phyloP scores from a whole-genome alignment of 2,329 filamentous ascomycete species.

The Diaporthe helianthi region DNA sequence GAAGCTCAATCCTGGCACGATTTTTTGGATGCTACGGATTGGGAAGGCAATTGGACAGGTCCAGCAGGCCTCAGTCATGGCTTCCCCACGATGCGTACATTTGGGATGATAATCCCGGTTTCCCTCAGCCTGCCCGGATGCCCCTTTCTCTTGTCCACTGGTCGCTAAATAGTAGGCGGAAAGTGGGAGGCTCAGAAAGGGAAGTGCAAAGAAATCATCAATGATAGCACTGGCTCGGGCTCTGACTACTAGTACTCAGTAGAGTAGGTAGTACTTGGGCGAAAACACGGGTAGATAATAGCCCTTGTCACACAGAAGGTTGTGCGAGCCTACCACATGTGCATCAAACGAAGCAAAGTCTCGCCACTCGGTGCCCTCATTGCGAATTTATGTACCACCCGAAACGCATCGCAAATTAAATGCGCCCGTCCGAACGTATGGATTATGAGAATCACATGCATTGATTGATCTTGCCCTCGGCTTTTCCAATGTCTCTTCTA shows the following conservation, averaged over 20 bases:
- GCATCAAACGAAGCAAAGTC: not conserved
- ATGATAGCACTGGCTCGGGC: not conserved
- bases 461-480: not conserved
- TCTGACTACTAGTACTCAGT: conserved; percentile 1
- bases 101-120: not conserved
- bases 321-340: not conserved
- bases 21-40: conserved; percentile 16
- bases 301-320: too few species aligned
- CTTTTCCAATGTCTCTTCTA: not conserved
- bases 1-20: conserved; percentile 14
- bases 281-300: not conserved
- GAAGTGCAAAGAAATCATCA: not conserved
- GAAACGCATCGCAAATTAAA: not conserved
- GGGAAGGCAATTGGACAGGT: conserved; percentile 23
- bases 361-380: not conserved
- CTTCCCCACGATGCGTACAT: conserved; percentile 3
- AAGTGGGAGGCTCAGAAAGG: not conserved
- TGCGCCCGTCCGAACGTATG: not conserved
- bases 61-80: conserved; percentile 5
- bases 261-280: not conserved
- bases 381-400: not conserved
- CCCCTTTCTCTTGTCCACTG: not conserved
- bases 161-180: not conserved
- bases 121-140: not conserved
- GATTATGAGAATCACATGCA: not conserved